A percentile compares a stretch with the other conserved stretches of the same genome.
Evolutionary conservation across 2,329 filamentous ascomycete species (phyloP).

Genomic region (Xylariaceae sp.): DNA sequence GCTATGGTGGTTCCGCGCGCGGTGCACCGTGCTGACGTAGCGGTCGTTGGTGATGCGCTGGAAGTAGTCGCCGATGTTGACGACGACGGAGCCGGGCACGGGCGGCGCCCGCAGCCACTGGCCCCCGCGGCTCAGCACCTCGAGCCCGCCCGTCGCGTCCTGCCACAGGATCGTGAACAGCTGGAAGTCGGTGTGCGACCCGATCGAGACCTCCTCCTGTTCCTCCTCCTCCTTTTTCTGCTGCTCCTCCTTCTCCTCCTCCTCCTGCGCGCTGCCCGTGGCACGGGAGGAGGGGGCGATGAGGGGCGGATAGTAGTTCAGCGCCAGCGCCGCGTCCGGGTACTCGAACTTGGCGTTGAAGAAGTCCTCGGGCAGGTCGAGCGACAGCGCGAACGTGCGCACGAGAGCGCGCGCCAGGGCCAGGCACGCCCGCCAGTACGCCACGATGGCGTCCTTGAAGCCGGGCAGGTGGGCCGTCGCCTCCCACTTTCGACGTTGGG

Average conservation of each 20-base stretch:
- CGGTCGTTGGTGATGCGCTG: slow-evolving; percentile 34
- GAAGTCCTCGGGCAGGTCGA: slow-evolving; percentile 30
- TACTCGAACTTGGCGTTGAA: slow-evolving; percentile 29
- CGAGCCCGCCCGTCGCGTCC: slow-evolving; percentile 34
- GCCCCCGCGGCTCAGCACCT: slow-evolving; percentile 36
- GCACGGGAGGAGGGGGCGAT: slow-evolving; percentile 1
- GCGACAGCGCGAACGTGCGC: slow-evolving; percentile 32
- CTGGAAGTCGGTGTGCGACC: slow-evolving; percentile 41
- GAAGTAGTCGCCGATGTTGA: slow-evolving; percentile 38
- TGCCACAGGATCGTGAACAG: slow-evolving; percentile 41
- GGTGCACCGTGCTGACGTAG: slow-evolving; percentile 35
- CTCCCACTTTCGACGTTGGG: too few relatives aligned
- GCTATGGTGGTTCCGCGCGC: too few relatives aligned
- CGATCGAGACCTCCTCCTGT: slow-evolving; percentile 27
- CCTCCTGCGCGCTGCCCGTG: not conserved
- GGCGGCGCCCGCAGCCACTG: slow-evolving; percentile 37
- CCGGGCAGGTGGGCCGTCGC: slow-evolving; percentile 21
- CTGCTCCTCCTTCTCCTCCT: not conserved
- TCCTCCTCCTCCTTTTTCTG: slow-evolving; percentile 8
- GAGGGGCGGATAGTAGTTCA: slow-evolving; percentile 35
- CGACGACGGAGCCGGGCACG: slow-evolving; percentile 33
- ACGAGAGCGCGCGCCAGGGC: slow-evolving; percentile 29
- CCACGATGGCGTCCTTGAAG: slow-evolving; percentile 28
- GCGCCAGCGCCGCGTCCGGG: slow-evolving; percentile 26
- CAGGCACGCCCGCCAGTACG: slow-evolving; percentile 28